These are phyloP conservation scores for Hypoxylon sp. DNA, from an alignment of 2,329 filamentous ascomycete species.

Conservation along the genomic window DNA sequence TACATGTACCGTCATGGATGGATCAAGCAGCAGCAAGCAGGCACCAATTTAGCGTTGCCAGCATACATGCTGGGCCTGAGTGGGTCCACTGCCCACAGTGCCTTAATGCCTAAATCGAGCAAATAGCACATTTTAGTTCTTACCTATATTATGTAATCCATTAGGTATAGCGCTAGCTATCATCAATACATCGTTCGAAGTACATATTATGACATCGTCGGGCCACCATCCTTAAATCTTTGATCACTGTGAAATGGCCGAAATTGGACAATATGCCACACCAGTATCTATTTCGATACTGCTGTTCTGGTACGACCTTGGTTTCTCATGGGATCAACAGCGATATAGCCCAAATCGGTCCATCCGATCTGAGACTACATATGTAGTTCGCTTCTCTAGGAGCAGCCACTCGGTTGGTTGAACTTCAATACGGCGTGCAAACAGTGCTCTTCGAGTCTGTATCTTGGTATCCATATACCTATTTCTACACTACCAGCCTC, in stretches of 20 bases:
- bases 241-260: no score
- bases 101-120: conserved; percentile 41
- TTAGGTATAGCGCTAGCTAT: not conserved
- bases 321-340: not conserved
- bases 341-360: not conserved
- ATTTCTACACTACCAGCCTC: conserved; percentile 38
- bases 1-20: conserved; percentile 7
- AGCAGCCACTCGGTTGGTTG: not conserved
- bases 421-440: not conserved
- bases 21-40: not conserved
- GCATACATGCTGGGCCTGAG: conserved; percentile 12
- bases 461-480: not conserved
- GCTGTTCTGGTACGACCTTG: not conserved
- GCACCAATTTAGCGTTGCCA: conserved; percentile 26
- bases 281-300: not conserved
- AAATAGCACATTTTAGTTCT: conserved; percentile 14
- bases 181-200: no score
- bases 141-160: conserved; percentile 11
- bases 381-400: not conserved
- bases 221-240: not conserved
- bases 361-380: not conserved
- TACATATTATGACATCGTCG: not conserved
- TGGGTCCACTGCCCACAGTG: conserved; percentile 16
- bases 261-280: not conserved
- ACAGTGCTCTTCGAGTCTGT: not conserved